Base-by-base conservation (phyloP, 2,329 filamentous ascomycete genomes). In the Raffaelea arxii region DNA sequence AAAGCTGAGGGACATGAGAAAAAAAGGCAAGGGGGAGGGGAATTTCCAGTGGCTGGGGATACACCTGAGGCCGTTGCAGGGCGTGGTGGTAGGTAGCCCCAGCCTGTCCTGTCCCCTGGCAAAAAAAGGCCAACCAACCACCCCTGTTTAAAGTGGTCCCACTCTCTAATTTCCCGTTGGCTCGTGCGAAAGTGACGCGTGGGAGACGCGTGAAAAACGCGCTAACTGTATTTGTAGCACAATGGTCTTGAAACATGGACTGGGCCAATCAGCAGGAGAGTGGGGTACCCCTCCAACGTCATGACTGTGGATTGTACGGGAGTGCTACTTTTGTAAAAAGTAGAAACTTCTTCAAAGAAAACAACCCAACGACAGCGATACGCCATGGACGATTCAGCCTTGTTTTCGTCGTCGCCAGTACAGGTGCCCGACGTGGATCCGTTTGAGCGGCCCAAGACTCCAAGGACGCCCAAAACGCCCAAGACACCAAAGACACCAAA, bases 401-500 rank as follows among this genome's bases (percentile, higher is more conserved):
- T 55, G 9, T 49, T 56, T 22, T 56, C 55, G 40, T 57, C 54
- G 27, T 53, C 52, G 47, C 50, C 55, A 32, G 42, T 51, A 46
- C 16, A 48, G 49, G 47, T 36, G 14, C 32, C 16, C 32, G 32
- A 36, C 32, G 14, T 35, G 37, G 21, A 49, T 36, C 52, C 47
- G 16, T 54, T 56, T 18, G 59, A 61, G 42, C 60, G 58, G n/a
- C 59, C 69, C 36, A 68, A 65, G 53, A 67, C 68, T 0, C 69
- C 73, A 10, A 71, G 64, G 54, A 78, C 69, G 19, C 70, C 64
- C 53, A 74, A 52, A 49, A 71, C 72, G 37, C 65, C 43, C 6
- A n/a, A 21, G 21, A 21, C 25, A 42, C 43, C 14, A 25, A n/a
- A n/a, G n/a, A n/a, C n/a, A n/a, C 30, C 72, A 43, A 50, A 44